These are phyloP conservation scores for Boletus tomentosulus DNA, from an alignment of 768 basidiomycete species.

Conservation along the genomic window DNA sequence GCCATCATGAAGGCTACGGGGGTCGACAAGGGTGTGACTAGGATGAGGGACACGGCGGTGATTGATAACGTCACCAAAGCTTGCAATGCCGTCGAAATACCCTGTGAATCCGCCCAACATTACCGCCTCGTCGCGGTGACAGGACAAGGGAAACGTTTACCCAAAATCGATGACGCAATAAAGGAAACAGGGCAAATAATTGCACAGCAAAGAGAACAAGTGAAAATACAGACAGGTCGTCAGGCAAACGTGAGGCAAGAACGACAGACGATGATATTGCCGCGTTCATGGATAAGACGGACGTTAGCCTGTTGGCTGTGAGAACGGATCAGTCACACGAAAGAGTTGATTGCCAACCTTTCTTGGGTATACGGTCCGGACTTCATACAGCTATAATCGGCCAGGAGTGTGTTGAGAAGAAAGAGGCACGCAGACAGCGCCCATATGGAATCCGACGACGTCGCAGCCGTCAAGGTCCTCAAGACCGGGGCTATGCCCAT, in stretches of 20 bases:
- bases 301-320: conserved; percentile 57
- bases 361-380: conserved; percentile 47
- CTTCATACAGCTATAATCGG: conserved; percentile 67
- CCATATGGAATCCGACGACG: conserved; percentile 97
- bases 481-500: conserved; percentile 90
- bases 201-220: conserved; percentile 82
- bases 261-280: conserved; percentile 92
- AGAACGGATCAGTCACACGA: conserved; percentile 19
- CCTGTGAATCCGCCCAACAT: conserved; percentile 35
- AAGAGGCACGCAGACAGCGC: conserved; percentile 86
- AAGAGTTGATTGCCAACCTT: conserved; percentile 42
- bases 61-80: conserved; percentile 50
- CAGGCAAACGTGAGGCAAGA: conserved; percentile 81
- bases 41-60: conserved; percentile 44
- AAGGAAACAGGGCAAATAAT: conserved; percentile 79
- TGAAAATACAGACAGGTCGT: conserved; percentile 84
- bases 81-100: conserved; percentile 44
- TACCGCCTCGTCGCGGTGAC: conserved; percentile 7
- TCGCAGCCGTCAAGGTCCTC: conserved; percentile 88
- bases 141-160: conserved; percentile 34
- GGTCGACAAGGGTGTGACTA: conserved; percentile 52
- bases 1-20: conserved; percentile 52
- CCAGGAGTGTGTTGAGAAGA: conserved; percentile 73
- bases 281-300: conserved; percentile 85
- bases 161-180: conserved; percentile 70